Base-by-base conservation (phyloP, 2,329 filamentous ascomycete species). In the Dactylellina leptospora region DNA sequence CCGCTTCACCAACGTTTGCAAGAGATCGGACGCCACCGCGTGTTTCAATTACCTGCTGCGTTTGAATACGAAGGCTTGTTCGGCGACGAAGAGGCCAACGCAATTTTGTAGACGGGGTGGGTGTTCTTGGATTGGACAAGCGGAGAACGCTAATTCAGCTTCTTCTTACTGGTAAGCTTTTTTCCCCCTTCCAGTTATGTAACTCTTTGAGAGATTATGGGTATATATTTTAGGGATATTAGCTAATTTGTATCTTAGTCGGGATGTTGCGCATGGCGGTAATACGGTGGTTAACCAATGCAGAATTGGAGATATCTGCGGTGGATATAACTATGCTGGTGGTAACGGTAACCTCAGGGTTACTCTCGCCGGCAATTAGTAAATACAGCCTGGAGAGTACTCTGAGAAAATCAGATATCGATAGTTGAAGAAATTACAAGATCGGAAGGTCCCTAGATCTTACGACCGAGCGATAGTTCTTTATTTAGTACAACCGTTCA, bases 11-110 rank as follows among this genome's bases (percentile, higher is more conserved):
- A 10, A 40, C 13, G 45, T 48, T 45, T 61, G 40, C 45, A 36
- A 9, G 16, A 1, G 36, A 1, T 11, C 2, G 2, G 58, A 53
- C 22, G 47, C 58, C 11, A 51, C 6, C 6, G 45, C 28, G 11
- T 61, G 58, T 9, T 61, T 61, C 20, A 61, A 61, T 23, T 61
- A 61, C 16, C 45, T 61, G 28, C 33, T 61, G 4, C 11, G 33
- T 11, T 45, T 61, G 8, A 42, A 44, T n/a, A 8, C 20, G 13
- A 50, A 13, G n/a, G 27, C 10, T 5, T 61, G 58, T 16, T 33
- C 5, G n/a, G 33, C 23, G 20, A 28, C 28, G 22, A 11, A 23
- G 9, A 8, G 20, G 4, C 44, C 44, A 4, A 38, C 23, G 6
- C 45, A 61, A 30, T 40, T 61, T 13, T 61, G 58, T 33, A 22